Percentiles rank a stretch among this genome's conserved stretches.
Evolutionary conservation across 2,329 filamentous ascomycete genomes (phyloP).

Genomic region (Penicillium sp.): DNA sequence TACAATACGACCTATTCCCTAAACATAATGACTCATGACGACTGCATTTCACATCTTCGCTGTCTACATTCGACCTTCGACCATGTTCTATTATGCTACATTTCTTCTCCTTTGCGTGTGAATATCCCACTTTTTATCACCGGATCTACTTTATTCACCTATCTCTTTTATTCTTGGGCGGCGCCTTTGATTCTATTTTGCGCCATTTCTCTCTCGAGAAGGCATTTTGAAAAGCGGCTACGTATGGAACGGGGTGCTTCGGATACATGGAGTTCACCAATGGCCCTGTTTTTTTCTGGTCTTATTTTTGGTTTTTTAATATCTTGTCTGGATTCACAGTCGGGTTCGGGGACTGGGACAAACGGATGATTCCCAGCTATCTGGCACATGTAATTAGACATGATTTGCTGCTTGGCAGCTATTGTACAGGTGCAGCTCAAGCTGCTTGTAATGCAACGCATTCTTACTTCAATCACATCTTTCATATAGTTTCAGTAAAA

Average conservation of each 20-base stretch:
- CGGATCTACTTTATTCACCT: not conserved
- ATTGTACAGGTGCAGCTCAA: conserved; percentile 22
- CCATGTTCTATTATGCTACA: conserved; percentile 13
- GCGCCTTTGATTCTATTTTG: conserved; percentile 17
- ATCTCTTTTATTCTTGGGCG: conserved; percentile 15
- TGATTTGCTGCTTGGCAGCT: conserved; percentile 17
- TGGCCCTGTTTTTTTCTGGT: conserved; percentile 3
- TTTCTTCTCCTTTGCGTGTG: conserved; percentile 15
- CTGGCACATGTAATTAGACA: conserved; percentile 9
- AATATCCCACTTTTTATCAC: conserved; percentile 18
- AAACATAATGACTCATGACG: conserved; percentile 24
- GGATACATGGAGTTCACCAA: conserved; percentile 20
- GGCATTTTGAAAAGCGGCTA: conserved; percentile 24
- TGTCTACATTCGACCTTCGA: conserved; percentile 2
- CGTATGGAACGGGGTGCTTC: conserved; percentile 17
- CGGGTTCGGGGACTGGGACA: conserved; percentile 2
- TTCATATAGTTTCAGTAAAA: not conserved
- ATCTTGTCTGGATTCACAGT: conserved; percentile 10
- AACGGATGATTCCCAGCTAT: conserved; percentile 8
- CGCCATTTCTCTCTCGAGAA: conserved; percentile 8
- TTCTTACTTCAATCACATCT: not conserved
- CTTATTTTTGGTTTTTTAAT: conserved; percentile 4
- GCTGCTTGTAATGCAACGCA: conserved; percentile 20
- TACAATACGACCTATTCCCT: conserved; percentile 3
- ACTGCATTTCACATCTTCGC: conserved; percentile 14